Conservation (phyloP, 2,329 filamentous ascomycete genomes). For the Beauveria australis region DNA sequence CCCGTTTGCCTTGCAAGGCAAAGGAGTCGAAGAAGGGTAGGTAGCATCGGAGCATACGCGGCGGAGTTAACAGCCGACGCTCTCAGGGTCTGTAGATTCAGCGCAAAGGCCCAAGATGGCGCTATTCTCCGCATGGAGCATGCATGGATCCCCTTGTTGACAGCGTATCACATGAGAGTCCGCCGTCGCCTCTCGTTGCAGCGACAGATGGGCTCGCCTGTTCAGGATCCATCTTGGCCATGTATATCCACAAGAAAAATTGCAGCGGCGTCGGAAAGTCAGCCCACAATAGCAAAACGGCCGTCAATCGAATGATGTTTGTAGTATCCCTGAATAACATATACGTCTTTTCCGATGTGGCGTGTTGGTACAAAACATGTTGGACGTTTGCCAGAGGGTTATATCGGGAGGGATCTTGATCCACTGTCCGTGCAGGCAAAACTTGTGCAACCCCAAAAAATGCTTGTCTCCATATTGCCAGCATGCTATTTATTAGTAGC, state of each 20-base stretch:
- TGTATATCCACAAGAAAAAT: slow-evolving; percentile 2
- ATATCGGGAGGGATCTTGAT: slow-evolving; percentile 7
- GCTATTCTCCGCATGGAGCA: neutral
- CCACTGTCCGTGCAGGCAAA: slow-evolving; percentile 8
- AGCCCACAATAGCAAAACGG: slow-evolving; percentile 9
- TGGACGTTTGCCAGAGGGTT: neutral
- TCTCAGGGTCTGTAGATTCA: neutral
- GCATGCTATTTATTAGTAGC: neutral
- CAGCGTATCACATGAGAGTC: neutral
- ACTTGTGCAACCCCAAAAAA: neutral
- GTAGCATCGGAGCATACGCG: neutral
- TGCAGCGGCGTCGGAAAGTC: neutral
- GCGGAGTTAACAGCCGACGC: neutral
- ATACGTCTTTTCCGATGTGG: neutral
- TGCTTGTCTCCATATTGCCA: neutral
- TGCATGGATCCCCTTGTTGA: neutral
- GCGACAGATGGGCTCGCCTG: neutral
- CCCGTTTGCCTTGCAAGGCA: neutral
- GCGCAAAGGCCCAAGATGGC: neutral
- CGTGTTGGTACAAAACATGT: neutral
- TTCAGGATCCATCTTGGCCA: neutral
- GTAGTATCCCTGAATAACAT: neutral
- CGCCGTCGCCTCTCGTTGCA: neutral
- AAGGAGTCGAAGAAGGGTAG: neutral
- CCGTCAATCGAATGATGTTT: neutral